A percentile compares a stretch with the other conserved stretches of the same genome.
These are phyloP conservation scores for Ophiostoma pallidulum DNA, from an alignment of 2,329 filamentous ascomycete species.

Conservation along the genomic window DNA sequence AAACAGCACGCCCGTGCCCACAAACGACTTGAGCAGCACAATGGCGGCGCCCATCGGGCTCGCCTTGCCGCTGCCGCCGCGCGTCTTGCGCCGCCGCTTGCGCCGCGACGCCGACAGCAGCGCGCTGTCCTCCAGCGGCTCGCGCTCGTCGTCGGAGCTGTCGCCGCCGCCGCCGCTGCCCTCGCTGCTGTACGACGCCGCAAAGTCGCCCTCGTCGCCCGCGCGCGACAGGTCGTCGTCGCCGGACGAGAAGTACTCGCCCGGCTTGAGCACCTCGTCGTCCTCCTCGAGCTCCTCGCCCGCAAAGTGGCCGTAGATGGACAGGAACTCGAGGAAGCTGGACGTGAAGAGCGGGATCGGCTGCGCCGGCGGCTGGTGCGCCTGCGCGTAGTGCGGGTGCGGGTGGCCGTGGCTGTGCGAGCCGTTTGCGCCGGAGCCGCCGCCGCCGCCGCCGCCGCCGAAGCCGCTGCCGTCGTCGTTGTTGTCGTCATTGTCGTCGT, in stretches of 20 bases:
- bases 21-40: conserved; percentile 91
- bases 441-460: no score
- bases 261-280: conserved; percentile 75
- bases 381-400: background rate
- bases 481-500: conserved; percentile 27
- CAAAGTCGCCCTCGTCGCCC: conserved; percentile 17
- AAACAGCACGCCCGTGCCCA: conserved; percentile 92
- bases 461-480: no score
- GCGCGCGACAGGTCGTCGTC: conserved; percentile 33
- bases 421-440: no score
- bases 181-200: no score
- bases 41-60: conserved; percentile 70
- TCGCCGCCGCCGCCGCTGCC: conserved; percentile 42
- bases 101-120: conserved; percentile 68
- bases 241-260: conserved; percentile 86
- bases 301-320: conserved; percentile 93
- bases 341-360: conserved; percentile 66
- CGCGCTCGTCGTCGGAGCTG: conserved; percentile 54
- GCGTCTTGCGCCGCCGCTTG: conserved; percentile 66
- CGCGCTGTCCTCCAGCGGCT: conserved; percentile 81
- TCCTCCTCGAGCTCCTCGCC: conserved; percentile 96
- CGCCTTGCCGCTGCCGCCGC: conserved; percentile 65
- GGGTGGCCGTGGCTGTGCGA: conserved; percentile 19
- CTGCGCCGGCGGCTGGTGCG: conserved; percentile 19
- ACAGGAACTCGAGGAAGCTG: conserved; percentile 92